phyloP scores from a whole-genome alignment of 2,329 filamentous ascomycete genomes.

The Microthyrium microscopicum region DNA sequence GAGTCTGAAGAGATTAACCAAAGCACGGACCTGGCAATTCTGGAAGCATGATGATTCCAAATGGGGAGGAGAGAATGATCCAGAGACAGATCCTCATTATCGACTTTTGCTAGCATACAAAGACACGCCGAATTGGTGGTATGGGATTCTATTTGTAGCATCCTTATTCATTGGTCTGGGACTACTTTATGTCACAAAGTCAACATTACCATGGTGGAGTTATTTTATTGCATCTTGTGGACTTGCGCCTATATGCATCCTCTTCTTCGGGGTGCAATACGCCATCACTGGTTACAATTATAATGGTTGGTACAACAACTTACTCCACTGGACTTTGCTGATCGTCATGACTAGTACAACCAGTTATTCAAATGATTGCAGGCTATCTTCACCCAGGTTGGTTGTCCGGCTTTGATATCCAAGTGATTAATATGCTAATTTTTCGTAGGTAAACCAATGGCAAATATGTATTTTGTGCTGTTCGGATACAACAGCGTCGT shows the following conservation, averaged over 20 bases:
- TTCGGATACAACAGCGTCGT: slow-evolving; percentile 19
- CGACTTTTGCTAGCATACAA: slow-evolving; percentile 17
- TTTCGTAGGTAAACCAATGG: not conserved
- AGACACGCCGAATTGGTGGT: slow-evolving; percentile 18
- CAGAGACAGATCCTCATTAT: slow-evolving; percentile 17
- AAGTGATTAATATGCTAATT: not conserved
- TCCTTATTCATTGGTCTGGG: slow-evolving; percentile 13
- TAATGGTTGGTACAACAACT: no score
- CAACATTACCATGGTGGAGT: slow-evolving; percentile 18
- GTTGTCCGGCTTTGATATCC: slow-evolving; percentile 16
- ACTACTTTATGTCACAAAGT: slow-evolving; percentile 14
- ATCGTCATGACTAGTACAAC: no score
- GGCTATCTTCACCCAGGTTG: slow-evolving; percentile 14
- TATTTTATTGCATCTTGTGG: slow-evolving; percentile 13
- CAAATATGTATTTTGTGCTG: slow-evolving; percentile 27
- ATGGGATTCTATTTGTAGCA: slow-evolving; percentile 11
- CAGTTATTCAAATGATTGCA: slow-evolving; percentile 10
- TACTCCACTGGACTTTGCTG: no score
- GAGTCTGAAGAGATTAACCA: slow-evolving; percentile 10
- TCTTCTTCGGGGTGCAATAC: slow-evolving; percentile 15
- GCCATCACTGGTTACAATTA: slow-evolving; percentile 12
- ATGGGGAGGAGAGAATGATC: slow-evolving; percentile 13
- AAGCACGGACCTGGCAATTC: slow-evolving; percentile 12
- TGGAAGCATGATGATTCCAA: slow-evolving; percentile 13
- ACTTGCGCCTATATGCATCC: slow-evolving; percentile 11